Percentiles rank a stretch among this genome's conserved stretches.
Conservation (phyloP, 2,329 filamentous ascomycete genomes). For the Aspergillus tamarii region DNA sequence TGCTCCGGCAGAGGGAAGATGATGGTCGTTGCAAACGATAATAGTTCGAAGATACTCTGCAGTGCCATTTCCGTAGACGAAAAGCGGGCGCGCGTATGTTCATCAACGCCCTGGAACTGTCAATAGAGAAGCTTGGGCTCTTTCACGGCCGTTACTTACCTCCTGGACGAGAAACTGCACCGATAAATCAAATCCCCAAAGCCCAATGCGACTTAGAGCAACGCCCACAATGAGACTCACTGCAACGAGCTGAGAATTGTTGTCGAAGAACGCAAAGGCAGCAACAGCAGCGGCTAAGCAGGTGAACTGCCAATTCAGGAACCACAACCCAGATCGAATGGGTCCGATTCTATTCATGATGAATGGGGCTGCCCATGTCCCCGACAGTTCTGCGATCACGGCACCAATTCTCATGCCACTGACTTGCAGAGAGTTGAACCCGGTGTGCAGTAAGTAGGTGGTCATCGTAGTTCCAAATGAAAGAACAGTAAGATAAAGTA, state of each 20-base stretch:
- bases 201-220: slow-evolving; percentile 61
- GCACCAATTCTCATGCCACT: slow-evolving; percentile 52
- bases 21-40: slow-evolving; percentile 68
- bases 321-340: slow-evolving; percentile 72
- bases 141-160: slow-evolving; percentile 36
- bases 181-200: slow-evolving; percentile 66
- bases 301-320: slow-evolving; percentile 67
- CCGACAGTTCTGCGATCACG: slow-evolving; percentile 56
- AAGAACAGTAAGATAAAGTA: slow-evolving; percentile 60
- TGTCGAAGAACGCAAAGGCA: slow-evolving; percentile 45
- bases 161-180: slow-evolving; percentile 65
- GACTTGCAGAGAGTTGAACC: slow-evolving; percentile 53
- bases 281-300: slow-evolving; percentile 54
- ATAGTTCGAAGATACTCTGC: slow-evolving; percentile 71
- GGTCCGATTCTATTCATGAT: slow-evolving; percentile 57
- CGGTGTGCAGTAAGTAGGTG: slow-evolving; percentile 56
- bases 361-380: slow-evolving; percentile 56
- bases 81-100: slow-evolving; percentile 65
- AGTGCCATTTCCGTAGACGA: slow-evolving; percentile 69
- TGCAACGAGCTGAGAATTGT: slow-evolving; percentile 43
- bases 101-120: slow-evolving; percentile 54
- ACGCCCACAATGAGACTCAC: slow-evolving; percentile 55
- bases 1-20: slow-evolving; percentile 64
- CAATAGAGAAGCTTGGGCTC: not conserved
- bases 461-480: slow-evolving; percentile 60